phyloP scores from a whole-genome alignment of 2,329 filamentous ascomycete species.

The Trichoderma simmonsii region DNA sequence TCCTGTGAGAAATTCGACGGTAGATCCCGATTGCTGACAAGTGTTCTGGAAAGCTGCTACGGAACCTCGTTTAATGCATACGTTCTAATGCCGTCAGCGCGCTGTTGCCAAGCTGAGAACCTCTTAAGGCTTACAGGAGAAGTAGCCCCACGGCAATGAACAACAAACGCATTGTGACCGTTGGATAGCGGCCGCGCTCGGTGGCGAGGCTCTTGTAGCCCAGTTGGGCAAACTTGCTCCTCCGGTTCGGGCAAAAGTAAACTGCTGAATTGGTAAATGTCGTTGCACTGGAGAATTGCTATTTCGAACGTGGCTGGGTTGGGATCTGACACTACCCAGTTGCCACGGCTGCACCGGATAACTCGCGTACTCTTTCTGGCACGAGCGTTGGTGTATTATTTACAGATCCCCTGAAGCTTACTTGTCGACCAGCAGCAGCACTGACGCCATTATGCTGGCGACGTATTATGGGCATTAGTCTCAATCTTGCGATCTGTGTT shows the following conservation, averaged over 20 bases:
- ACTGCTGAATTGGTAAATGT: not conserved
- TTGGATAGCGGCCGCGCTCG: not conserved
- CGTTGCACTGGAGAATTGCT: not conserved
- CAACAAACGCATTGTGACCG: not conserved
- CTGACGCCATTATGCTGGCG: not conserved
- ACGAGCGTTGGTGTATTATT: not conserved
- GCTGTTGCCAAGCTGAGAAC: not conserved
- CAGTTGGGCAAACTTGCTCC: not conserved
- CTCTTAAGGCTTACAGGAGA: not conserved
- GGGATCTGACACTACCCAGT: not conserved
- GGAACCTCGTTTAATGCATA: not conserved
- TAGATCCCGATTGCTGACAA: not conserved
- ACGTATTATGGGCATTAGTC: not conserved
- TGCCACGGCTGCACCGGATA: not conserved
- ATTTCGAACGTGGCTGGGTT: not conserved
- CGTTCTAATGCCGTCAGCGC: not conserved
- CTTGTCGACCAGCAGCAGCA: not conserved
- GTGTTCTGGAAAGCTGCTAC: not conserved
- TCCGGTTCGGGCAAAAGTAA: not conserved
- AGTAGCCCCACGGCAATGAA: not conserved
- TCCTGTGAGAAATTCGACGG: not conserved
- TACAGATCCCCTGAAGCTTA: not conserved
- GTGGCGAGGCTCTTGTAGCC: not conserved
- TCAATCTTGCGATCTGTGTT: not conserved
- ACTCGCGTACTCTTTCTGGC: not conserved